Evolutionary conservation across 2,329 filamentous ascomycete genomes (phyloP).

Genomic region (Fusarium decemcellulare): DNA sequence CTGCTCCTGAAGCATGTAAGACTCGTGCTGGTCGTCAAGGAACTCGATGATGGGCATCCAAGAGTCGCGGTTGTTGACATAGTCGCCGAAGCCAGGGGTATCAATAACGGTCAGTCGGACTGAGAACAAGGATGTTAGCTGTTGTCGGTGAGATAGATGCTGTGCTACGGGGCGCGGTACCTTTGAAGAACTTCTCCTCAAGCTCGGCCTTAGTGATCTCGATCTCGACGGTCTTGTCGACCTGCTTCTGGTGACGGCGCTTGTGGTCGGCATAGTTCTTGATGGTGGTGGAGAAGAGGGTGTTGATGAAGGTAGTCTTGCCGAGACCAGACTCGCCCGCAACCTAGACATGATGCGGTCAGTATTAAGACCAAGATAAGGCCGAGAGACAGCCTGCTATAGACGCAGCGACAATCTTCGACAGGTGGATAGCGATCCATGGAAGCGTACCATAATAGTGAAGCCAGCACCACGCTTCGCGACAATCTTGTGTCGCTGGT

Average conservation of each 20-base stretch:
- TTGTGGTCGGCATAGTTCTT: slow-evolving; percentile 99
- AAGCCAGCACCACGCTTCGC: slow-evolving; percentile 94
- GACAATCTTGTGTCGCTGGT: slow-evolving; percentile 83
- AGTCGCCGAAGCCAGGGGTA: slow-evolving; percentile 98
- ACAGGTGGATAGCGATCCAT: neutral
- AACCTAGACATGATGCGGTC: slow-evolving; percentile 70
- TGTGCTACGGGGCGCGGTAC: slow-evolving; percentile 63
- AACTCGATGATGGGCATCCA: slow-evolving; percentile 99
- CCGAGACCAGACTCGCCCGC: slow-evolving; percentile 98
- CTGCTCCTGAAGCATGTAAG: slow-evolving; percentile 99
- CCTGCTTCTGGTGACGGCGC: slow-evolving; percentile 98
- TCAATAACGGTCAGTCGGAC: slow-evolving; percentile 99
- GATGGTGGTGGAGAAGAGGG: slow-evolving; percentile 99
- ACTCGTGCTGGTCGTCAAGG: slow-evolving; percentile 99
- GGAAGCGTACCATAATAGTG: slow-evolving; percentile 90
- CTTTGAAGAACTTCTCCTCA: slow-evolving; percentile 99
- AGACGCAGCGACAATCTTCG: neutral
- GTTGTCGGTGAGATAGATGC: slow-evolving; percentile 3
- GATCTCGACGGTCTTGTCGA: slow-evolving; percentile 99
- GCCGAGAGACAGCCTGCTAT: slow-evolving; percentile 3
- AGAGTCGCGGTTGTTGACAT: slow-evolving; percentile 99
- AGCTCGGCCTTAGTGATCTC: slow-evolving; percentile 99
- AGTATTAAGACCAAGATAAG: slow-evolving; percentile 15
- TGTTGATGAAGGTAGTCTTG: slow-evolving; percentile 99
- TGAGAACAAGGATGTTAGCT: slow-evolving; percentile 56